Base-by-base conservation (phyloP, 2,329 filamentous ascomycete species). In the Cyclaneusma minus region DNA sequence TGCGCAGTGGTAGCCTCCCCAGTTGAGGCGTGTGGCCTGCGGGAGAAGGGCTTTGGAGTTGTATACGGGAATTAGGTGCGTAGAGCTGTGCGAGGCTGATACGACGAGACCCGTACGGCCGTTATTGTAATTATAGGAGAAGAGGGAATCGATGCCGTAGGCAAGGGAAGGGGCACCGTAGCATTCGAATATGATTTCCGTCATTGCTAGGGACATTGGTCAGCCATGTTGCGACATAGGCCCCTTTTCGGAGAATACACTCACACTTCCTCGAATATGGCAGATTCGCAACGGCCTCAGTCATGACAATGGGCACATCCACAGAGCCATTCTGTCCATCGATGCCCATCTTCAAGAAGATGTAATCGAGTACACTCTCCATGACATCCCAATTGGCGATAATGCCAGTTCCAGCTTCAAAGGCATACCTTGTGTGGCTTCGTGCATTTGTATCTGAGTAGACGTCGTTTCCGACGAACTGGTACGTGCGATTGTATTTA, bases 351-450 rank as follows among this genome's bases (percentile, higher is more conserved):
- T 94, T 95, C 39, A 94, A 63, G 50, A 98, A 98, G 21, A 85
- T 67, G 51, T 94, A 94, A 55, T 98, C 89, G 24, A 98, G 56
- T 4, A 94, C 64, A 31, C 87, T 84, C 52, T 98, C 89, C 71
- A 93, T 84, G 17, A 84, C 85, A 51, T 98, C 89, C 84, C 91
- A 98, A 48, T 95, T 95, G 50, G 82, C 85, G 33, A 95, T 72
- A 24, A 98, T 77, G 36, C 85, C 87, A 22, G 77, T 87, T 13
- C 85, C 85, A 2, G 77, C 68, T 49, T 98, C 89, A 42, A 94
- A 95, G 2, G 85, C 77, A 49, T 82, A 80, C 48, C 87, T 77
- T 32, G 92, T 76, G 49, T 95, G 89, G 7, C 84, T 82, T 30
- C 82, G 69, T 13, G 89, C 84, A 2, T 84, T 93, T 14, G 87